Conservation (phyloP, 495 filamentous ascomycete species). For the Collariella sp. region DNA sequence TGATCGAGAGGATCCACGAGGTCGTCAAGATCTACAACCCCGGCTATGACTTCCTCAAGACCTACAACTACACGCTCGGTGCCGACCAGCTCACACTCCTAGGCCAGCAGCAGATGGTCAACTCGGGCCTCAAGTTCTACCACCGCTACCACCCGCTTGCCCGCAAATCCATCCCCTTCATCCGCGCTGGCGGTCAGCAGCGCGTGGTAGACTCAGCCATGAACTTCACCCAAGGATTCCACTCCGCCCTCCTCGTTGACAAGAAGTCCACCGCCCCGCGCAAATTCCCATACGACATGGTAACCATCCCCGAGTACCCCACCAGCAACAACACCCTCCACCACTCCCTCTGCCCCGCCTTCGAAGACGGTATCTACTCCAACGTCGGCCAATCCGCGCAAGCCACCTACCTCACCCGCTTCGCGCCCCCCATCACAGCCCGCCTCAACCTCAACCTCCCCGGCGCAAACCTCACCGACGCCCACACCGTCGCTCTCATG, state of each 20-base stretch:
- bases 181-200: slow-evolving; percentile 59
- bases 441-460: slow-evolving; percentile 56
- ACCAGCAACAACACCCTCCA: slow-evolving; percentile 70
- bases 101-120: slow-evolving; percentile 63
- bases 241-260: slow-evolving; percentile 46
- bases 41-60: slow-evolving; percentile 54
- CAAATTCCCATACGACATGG: slow-evolving; percentile 45
- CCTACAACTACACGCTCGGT: slow-evolving; percentile 66
- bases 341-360: slow-evolving; percentile 57
- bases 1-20: slow-evolving; percentile 53
- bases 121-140: slow-evolving; percentile 69
- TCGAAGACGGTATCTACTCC: slow-evolving; percentile 43
- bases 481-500: slow-evolving; percentile 63
- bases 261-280: slow-evolving; percentile 15
- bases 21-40: slow-evolving; percentile 47
- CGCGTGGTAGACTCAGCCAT: slow-evolving; percentile 67
- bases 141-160: slow-evolving; percentile 55
- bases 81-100: slow-evolving; percentile 64
- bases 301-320: slow-evolving; percentile 55
- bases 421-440: slow-evolving; percentile 51
- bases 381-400: slow-evolving; percentile 43
- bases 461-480: slow-evolving; percentile 45
- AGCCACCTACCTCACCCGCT: slow-evolving; percentile 44
- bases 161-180: slow-evolving; percentile 49
- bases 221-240: slow-evolving; percentile 65